These are phyloP conservation scores for Nannochloropsis gaditana DNA, from an alignment of 108 stramenopile genomes.

Conservation along the genomic window DNA sequence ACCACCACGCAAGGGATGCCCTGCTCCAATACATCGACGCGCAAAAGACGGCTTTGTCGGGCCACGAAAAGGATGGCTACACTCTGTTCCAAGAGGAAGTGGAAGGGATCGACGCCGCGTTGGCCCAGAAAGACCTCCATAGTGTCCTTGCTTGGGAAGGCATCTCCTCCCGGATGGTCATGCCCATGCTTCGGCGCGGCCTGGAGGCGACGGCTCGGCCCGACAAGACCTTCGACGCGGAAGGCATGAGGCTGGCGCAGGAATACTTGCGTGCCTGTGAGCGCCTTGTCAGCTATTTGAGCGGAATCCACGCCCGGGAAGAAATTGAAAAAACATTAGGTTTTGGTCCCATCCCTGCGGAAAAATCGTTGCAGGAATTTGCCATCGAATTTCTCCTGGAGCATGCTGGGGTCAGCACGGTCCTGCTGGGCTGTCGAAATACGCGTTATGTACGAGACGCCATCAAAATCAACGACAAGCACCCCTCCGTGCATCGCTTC, in stretches of 20 bases:
- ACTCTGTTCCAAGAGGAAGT: background rate
- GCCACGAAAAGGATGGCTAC: background rate
- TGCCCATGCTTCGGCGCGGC: background rate
- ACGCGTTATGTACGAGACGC: background rate
- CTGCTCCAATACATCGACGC: background rate
- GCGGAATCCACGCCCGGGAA: background rate
- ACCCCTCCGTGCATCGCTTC: background rate
- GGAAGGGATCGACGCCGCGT: background rate
- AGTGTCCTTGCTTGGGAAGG: background rate
- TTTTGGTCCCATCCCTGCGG: background rate
- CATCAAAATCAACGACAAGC: background rate
- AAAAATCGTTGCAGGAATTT: background rate
- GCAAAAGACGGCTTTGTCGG: background rate
- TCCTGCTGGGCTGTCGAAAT: background rate
- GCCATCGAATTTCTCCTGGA: background rate
- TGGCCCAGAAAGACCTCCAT: background rate
- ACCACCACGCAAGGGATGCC: background rate
- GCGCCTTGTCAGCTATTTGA: background rate
- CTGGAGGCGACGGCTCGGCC: background rate
- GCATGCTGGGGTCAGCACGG: background rate
- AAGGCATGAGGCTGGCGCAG: background rate
- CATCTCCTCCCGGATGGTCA: background rate
- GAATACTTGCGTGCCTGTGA: background rate
- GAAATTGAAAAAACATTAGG: background rate
- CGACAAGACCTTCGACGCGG: background rate